Base-by-base conservation (phyloP, 2,329 filamentous ascomycete species). In the Raffaelea deltoideospora region DNA sequence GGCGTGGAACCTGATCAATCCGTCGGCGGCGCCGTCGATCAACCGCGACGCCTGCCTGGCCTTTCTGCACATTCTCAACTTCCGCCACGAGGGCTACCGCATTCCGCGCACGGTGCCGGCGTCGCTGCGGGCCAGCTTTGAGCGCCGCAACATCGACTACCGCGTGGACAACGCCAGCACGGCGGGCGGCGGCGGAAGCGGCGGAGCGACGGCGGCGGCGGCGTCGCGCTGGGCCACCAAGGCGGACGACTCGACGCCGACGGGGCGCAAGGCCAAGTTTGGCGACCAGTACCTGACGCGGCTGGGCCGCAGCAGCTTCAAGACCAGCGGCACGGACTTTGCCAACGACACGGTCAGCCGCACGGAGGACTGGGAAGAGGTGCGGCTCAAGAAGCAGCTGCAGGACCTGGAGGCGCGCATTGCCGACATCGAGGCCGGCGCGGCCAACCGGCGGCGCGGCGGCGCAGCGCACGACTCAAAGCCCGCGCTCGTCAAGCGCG, bases 1-100 rank as follows among this genome's bases (percentile, higher is more conserved):
- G 15, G 88, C 87, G 9, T 96, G 90, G 88, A 98, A 96, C 59
- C 72, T 98, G 15, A 82, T 96, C 50, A 98, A 98, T 63, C 90
- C 88, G 6, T 87, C 82, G 21, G 85, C 84, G 38, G 69, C 72
- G 19, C 67, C 77, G 21, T 76, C 77, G 34, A 90, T 98, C 56
- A 88, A 86, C 57, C 96, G 96, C 63, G 88, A 98, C 57, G 88
- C 90, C 34, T 80, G 79, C 43, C 75, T 98, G 28, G 87, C 86
- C 14, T 98, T 98, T 61, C 69, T 98, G 33, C 90, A 98, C 60
- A 93, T 98, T 49, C 76, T 98, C 38, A 95, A 93, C 62, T 82
- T 90, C 64, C 76, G 90, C 33, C 88, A 95, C 57, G 88, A 96
- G 53, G 90, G 90, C 28, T 95, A 76, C 67, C 79, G 90, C 42